These are phyloP conservation scores for Penicillium sp. DNA, from an alignment of 2,329 filamentous ascomycete genomes.

Conservation along the genomic window DNA sequence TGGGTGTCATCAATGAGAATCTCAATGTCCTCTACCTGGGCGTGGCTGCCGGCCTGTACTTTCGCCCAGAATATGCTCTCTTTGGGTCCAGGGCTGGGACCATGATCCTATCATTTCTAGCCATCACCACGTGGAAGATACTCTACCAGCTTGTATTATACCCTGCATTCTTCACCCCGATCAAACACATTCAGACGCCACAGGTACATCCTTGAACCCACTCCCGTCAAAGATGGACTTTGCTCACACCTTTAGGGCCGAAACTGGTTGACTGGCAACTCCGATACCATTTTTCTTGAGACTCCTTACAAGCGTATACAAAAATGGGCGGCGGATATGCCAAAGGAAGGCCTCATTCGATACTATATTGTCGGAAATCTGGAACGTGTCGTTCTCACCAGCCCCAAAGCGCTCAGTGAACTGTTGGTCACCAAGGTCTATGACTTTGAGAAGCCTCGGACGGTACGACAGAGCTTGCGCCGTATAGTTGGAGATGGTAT, in stretches of 20 bases:
- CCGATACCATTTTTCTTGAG: slow-evolving; percentile 39
- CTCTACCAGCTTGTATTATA: slow-evolving; percentile 55
- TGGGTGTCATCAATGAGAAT: slow-evolving; percentile 19
- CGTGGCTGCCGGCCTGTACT: slow-evolving; percentile 23
- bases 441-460: slow-evolving; percentile 66
- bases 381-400: slow-evolving; percentile 65
- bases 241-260: slow-evolving; percentile 35
- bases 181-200: slow-evolving; percentile 61
- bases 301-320: slow-evolving; percentile 45
- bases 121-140: slow-evolving; percentile 29
- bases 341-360: slow-evolving; percentile 70
- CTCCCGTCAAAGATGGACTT: background rate
- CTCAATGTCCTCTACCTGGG: slow-evolving; percentile 25
- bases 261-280: slow-evolving; percentile 54
- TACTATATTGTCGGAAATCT: slow-evolving; percentile 66
- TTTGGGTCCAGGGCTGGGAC: slow-evolving; percentile 35
- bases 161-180: slow-evolving; percentile 60
- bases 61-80: slow-evolving; percentile 36
- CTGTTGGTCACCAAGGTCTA: slow-evolving; percentile 71
- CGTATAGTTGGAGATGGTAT: slow-evolving; percentile 48
- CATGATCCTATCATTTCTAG: slow-evolving; percentile 25
- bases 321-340: slow-evolving; percentile 61
- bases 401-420: slow-evolving; percentile 69
- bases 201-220: slow-evolving; percentile 38
- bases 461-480: slow-evolving; percentile 48